Conservation (phyloP, 2,329 filamentous ascomycete genomes). For the Diaporthe sp. region DNA sequence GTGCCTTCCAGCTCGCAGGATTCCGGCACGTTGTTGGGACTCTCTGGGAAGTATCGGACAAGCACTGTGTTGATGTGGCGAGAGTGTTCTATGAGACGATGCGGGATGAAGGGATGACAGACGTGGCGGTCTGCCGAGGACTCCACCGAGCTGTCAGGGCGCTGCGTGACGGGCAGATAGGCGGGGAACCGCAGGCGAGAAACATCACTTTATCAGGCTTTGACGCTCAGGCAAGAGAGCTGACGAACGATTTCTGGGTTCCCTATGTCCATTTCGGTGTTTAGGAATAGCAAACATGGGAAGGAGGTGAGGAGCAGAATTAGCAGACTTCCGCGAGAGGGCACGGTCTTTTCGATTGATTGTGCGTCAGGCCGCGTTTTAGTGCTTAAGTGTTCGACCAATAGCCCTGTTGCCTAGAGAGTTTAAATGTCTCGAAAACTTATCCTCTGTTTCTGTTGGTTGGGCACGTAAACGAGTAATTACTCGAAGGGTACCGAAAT, state of each 20-base stretch:
- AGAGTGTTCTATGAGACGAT: not conserved
- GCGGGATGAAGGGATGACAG: not conserved
- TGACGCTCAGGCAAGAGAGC: not conserved
- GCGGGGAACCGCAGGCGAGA: not conserved
- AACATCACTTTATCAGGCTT: not conserved
- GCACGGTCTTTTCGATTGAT: no score
- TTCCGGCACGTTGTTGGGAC: not conserved
- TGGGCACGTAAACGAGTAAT: no score
- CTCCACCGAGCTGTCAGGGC: not conserved
- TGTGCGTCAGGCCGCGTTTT: no score
- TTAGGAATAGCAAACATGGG: no score
- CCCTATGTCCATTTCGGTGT: not conserved
- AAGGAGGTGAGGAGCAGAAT: no score
- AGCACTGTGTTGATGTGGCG: not conserved
- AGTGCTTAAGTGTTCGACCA: no score
- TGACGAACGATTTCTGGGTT: not conserved
- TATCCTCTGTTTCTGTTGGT: no score
- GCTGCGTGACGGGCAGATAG: not conserved
- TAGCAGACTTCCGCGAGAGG: no score
- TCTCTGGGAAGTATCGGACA: not conserved
- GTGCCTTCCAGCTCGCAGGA: no score
- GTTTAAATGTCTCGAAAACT: no score
- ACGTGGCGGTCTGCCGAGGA: not conserved
- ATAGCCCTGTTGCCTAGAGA: no score
- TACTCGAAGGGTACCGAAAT: no score